A percentile compares a stretch with the other conserved stretches of the same genome.
These are phyloP conservation scores for Gonium pectorale DNA, from an alignment of 139 green algal species.

Conservation along the genomic window DNA sequence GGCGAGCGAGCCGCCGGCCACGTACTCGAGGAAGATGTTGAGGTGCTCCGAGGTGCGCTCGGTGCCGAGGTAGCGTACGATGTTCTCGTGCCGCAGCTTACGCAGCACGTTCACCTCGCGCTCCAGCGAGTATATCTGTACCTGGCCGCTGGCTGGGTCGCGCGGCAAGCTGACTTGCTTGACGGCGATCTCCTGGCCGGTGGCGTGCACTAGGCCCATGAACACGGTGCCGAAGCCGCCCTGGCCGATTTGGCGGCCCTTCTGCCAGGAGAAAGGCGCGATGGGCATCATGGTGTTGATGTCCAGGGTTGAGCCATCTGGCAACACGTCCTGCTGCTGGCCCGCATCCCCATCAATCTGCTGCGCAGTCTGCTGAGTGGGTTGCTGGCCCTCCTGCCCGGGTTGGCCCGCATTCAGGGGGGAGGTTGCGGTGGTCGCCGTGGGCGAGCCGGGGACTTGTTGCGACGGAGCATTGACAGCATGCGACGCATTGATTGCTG, in stretches of 20 bases:
- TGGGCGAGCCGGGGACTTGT: too few species aligned
- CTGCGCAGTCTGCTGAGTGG: too few species aligned
- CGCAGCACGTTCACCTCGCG: conserved; percentile 88
- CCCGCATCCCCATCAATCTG: too few species aligned
- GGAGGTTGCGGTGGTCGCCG: too few species aligned
- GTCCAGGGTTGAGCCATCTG: too few species aligned
- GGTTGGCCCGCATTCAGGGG: too few species aligned
- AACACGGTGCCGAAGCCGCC: conserved; percentile 94
- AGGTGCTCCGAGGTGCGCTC: conserved; percentile 77
- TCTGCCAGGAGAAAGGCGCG: conserved; percentile 78
- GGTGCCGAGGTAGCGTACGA: conserved; percentile 95
- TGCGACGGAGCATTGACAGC: too few species aligned
- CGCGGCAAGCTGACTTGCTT: conserved; percentile 85
- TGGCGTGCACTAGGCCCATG: conserved; percentile 91
- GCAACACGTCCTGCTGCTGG: too few species aligned
- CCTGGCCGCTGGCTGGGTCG: conserved; percentile 58
- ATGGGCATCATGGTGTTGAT: too few species aligned
- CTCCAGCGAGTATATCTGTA: conserved; percentile 87
- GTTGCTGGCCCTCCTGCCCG: too few species aligned
- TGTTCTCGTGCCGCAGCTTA: conserved; percentile 90
- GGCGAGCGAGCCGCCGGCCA: conserved; percentile 94
- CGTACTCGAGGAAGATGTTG: conserved; percentile 99
- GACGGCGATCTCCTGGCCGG: conserved; percentile 93
- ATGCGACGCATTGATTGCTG: too few species aligned
- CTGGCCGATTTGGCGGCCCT: conserved; percentile 90